Conservation (phyloP, 2,329 filamentous ascomycete species). For the Zalaria sp. region DNA sequence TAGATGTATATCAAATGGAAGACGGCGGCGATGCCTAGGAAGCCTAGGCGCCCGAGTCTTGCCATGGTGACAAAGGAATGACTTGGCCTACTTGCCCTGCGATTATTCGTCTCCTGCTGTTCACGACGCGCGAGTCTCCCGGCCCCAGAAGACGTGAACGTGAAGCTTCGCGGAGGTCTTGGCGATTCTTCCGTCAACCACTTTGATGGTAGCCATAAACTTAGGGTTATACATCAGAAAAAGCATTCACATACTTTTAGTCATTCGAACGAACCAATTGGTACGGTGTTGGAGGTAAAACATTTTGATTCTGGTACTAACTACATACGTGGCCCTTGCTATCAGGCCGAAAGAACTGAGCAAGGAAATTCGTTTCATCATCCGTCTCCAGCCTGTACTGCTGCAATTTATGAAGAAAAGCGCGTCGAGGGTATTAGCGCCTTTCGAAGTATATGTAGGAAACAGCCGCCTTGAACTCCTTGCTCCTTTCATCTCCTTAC, state of each 20-base stretch:
- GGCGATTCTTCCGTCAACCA: too few species aligned
- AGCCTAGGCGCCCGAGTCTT: constrained; percentile 58
- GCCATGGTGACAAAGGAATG: constrained; percentile 25
- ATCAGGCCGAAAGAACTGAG: background rate
- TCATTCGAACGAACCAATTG: too few species aligned
- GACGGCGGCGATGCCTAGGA: constrained; percentile 73
- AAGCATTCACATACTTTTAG: too few species aligned
- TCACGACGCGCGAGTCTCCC: too few species aligned
- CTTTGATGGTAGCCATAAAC: too few species aligned
- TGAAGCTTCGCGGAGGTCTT: too few species aligned
- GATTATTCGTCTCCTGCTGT: background rate
- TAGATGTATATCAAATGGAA: constrained; percentile 91
- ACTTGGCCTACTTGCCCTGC: background rate
- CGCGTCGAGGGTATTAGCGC: background rate
- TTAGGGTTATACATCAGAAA: too few species aligned
- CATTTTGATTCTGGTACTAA: too few species aligned
- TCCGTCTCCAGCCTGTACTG: background rate
- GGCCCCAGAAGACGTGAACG: too few species aligned
- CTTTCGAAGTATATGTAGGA: background rate
- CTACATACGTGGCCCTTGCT: too few species aligned
- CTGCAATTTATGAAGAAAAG: background rate
- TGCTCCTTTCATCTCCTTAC: background rate
- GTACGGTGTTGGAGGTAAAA: too few species aligned
- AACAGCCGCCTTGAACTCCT: background rate
- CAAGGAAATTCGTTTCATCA: background rate